Evolutionary conservation across 805 yeast species (phyloP), one percentile per base, ranked within the genome.

Genomic region (Lachancea kluyveri): DNA sequence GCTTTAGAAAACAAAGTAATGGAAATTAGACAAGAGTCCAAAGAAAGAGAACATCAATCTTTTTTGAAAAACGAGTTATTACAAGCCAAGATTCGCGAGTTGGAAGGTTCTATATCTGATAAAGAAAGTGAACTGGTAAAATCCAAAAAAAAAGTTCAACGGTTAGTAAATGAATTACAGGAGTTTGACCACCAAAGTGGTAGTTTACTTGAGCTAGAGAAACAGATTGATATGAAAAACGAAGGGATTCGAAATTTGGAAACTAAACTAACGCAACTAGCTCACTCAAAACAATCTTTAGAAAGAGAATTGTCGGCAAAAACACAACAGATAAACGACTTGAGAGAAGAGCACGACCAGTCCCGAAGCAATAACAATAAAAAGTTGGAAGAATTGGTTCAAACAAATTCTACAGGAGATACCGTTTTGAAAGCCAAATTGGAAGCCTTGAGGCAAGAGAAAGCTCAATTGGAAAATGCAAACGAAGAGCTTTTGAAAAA

Each of bases 111-210:
- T 10, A 19, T 46, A 21, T 31, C 33, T 6, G 34, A 35, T 10
- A 42, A 36, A 25, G 41, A 43, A n/a, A 29, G 31, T 7, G 40
- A 36, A 14, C 26, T 42, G 7, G 33, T 41, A 18, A 42, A 37
- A 7, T 25, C 30, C 14, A 29, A 28, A 20, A 28, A 23, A 13
- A 43, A 42, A 20, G 28, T 46, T 9, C 30, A 41, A n/a, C 32
- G 46, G 17, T 35, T 46, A 11, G 28, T 33, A 2, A 32, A 30
- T 18, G 40, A 40, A 21, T 33, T 40, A 21, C 39, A 41, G 14
- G 50, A 46, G 21, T 35, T 40, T 30, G 49, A 46, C 24, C 41
- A 39, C 14, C 43, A 38, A 15, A 38, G 43, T 13, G 37, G 38
- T 15, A 36, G 32, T 29, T 26, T 37, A 8, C 26, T 40, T 26